These are phyloP conservation scores for Debaryomyces sp. DNA, from an alignment of 1,139 yeast species.

Conservation along the genomic window DNA sequence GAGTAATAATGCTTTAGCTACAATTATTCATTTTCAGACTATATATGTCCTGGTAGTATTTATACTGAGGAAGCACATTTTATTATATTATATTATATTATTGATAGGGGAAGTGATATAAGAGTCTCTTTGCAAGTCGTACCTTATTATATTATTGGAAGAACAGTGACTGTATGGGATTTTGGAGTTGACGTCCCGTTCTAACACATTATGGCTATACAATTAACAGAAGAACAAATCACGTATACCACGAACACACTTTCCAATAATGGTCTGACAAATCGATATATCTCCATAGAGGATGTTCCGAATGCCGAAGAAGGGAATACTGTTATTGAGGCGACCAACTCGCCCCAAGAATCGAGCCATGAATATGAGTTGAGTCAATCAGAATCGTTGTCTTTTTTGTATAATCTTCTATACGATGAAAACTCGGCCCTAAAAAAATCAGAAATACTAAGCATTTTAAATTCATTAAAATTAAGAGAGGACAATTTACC, in stretches of 20 bases:
- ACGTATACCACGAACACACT: conserved; percentile 1
- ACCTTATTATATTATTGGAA: neutral
- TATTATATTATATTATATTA: neutral
- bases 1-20: neutral
- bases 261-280: neutral
- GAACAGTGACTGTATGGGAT: neutral
- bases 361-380: conserved; percentile 39
- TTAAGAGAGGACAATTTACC: conserved; percentile 38
- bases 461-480: conserved; percentile 38
- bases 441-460: conserved; percentile 40
- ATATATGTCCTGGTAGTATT: neutral
- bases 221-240: conserved; percentile 4
- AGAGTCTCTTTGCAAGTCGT: neutral
- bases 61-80: neutral
- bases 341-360: neutral
- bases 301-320: neutral
- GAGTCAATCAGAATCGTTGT: conserved; percentile 43
- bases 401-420: conserved; percentile 42
- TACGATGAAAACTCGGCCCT: conserved; percentile 41
- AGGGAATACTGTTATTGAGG: neutral
- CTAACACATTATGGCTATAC: conserved; percentile 1
- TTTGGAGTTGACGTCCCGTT: neutral
- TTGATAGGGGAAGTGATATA: neutral
- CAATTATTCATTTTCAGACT: neutral
- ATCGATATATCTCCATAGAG: neutral